Percentiles rank a stretch among this genome's conserved stretches.
phyloP scores from a whole-genome alignment of 1,139 yeast genomes.

The Sugiyamaella paludigena region DNA sequence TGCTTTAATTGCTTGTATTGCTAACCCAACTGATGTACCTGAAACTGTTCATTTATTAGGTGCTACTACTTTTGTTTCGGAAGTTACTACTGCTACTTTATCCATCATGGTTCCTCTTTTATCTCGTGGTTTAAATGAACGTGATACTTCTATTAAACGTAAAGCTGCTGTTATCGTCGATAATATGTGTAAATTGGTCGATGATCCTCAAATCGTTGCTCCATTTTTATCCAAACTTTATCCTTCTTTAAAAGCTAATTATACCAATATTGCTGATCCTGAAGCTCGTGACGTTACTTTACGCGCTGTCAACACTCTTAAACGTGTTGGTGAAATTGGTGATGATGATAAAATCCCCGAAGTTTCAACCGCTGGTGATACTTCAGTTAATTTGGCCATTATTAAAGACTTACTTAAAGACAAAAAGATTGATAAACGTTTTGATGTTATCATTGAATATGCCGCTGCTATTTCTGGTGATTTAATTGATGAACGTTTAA shows the following conservation, averaged over 20 bases:
- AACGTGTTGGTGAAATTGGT: constrained; percentile 97
- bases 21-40: constrained; percentile 95
- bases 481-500: constrained; percentile 96
- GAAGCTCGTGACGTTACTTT: constrained; percentile 98
- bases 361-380: constrained; percentile 98
- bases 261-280: constrained; percentile 97
- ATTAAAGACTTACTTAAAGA: constrained; percentile 68
- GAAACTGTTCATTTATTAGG: constrained; percentile 98
- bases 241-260: constrained; percentile 94
- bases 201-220: constrained; percentile 99
- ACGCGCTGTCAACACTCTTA: constrained; percentile 95
- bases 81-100: constrained; percentile 98
- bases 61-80: constrained; percentile 99
- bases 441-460: constrained; percentile 71
- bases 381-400: constrained; percentile 78
- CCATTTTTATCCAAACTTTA: constrained; percentile 94
- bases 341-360: constrained; percentile 89
- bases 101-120: constrained; percentile 99
- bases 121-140: constrained; percentile 99
- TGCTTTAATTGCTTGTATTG: constrained; percentile 93
- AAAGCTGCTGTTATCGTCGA: constrained; percentile 99
- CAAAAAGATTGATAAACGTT: constrained; percentile 70
- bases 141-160: constrained; percentile 99
- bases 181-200: constrained; percentile 99
- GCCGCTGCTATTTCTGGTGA: constrained; percentile 98